Base-by-base conservation (phyloP, 352 stramenopile genomes). In the Phytophthora chlamydospora region DNA sequence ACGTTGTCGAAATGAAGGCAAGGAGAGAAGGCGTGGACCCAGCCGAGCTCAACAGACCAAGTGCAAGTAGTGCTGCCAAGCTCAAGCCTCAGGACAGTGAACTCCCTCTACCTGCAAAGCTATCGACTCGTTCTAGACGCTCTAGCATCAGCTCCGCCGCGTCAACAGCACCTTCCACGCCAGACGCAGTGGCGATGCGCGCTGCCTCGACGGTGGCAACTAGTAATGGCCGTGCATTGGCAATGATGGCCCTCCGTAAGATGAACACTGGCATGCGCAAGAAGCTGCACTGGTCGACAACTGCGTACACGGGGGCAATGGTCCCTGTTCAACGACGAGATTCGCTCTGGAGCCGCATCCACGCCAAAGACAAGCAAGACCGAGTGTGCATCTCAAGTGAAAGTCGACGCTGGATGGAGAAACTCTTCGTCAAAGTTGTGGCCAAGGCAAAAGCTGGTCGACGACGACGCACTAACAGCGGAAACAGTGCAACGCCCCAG, bases 241-340 rank as follows among this genome's bases (percentile, higher is more conserved):
- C 58, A 9, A 64, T 74, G 43, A 42, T 78, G 50, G 75, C 68
- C 16, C 67, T 80, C 31, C 69, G 73, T 27, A 88, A 81, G 57
- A 73, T 80, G 54, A 70, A 83, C 29, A 80, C 67, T n/a, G 71
- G 56, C 1, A 84, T 89, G 53, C 79, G 83, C 27, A 93, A 93
- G 66, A 90, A 90, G 45, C 68, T 93, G 13, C 81, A 93, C 34
- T 93, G 83, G 83, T 82, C 75, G 2, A 85, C 85, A 21, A 88
- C 68, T n/a, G 48, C 70, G 24, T 64, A 78, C 52, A 68, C 68
- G 14, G 70, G 60, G 6, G 59, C 78, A 12, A 49, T 75, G 16
- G 27, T 71, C 2, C 45, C 55, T 29, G 53, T 48, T 42, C 63
- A 69, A 17, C 63, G 66, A 6, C 78, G 62, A 14, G 63, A 85